Percentiles rank a stretch among this genome's conserved stretches.
Evolutionary conservation across 345 rosid species (phyloP).

Genomic region (Erucastrum elatum): DNA sequence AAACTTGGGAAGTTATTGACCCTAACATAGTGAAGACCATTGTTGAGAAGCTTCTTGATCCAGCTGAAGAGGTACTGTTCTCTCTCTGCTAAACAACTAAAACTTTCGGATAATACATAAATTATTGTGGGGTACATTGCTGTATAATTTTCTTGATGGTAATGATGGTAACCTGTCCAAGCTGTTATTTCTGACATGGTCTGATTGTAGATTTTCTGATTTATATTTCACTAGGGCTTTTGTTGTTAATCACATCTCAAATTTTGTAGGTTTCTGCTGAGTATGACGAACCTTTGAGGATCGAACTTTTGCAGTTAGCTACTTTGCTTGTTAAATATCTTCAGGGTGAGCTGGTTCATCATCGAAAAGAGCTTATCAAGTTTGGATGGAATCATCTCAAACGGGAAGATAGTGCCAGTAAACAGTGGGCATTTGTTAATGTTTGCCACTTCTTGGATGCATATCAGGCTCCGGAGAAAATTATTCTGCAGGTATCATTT

Average conservation of each 20-base stretch:
- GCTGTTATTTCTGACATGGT: neutral
- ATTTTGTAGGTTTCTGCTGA: slow-evolving; percentile 79
- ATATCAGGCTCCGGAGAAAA: slow-evolving; percentile 98
- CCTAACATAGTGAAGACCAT: slow-evolving; percentile 75
- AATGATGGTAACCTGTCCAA: neutral
- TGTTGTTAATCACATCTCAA: neutral
- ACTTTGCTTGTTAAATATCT: slow-evolving; percentile 94
- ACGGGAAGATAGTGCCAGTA: slow-evolving; percentile 98
- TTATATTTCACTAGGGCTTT: neutral
- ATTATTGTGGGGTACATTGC: neutral
- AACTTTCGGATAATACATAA: neutral
- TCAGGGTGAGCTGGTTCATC: slow-evolving; percentile 87
- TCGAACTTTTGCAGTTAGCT: slow-evolving; percentile 96
- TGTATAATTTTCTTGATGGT: slow-evolving; percentile 12
- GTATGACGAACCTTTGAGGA: slow-evolving; percentile 93
- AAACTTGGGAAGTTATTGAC: slow-evolving; percentile 97
- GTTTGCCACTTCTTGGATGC: slow-evolving; percentile 99
- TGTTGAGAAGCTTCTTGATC: slow-evolving; percentile 98
- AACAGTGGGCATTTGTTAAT: slow-evolving; percentile 99
- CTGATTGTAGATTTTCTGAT: neutral
- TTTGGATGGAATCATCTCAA: slow-evolving; percentile 99
- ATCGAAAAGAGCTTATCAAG: slow-evolving; percentile 95
- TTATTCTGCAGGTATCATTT: slow-evolving; percentile 81
- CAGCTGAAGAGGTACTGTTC: slow-evolving; percentile 87
- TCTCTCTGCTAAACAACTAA: slow-evolving; percentile 18